Conservation (phyloP, 2,329 filamentous ascomycete species). For the Septoria petroselini region DNA sequence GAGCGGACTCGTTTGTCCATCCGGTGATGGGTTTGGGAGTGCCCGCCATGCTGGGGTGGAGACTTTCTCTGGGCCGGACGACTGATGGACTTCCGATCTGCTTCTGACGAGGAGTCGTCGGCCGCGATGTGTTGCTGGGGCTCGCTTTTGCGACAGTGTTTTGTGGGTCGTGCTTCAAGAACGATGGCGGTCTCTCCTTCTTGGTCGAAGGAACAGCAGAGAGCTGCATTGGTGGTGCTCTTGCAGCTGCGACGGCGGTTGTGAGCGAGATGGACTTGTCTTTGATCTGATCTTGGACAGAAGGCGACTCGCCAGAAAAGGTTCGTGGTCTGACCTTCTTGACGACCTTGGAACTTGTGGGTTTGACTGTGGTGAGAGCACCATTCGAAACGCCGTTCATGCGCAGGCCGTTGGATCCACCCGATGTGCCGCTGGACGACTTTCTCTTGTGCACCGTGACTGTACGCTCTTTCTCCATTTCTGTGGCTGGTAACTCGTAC, state of each 20-base stretch:
- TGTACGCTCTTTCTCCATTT: slow-evolving; percentile 26
- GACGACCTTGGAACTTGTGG: slow-evolving; percentile 5
- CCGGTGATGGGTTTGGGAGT: slow-evolving; percentile 3
- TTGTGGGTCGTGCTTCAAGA: slow-evolving; percentile 21
- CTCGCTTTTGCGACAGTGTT: slow-evolving; percentile 8
- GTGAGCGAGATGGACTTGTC: background rate
- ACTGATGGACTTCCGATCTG: background rate
- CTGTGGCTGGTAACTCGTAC: slow-evolving; percentile 30
- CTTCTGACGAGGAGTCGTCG: slow-evolving; percentile 7
- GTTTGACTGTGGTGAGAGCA: slow-evolving; percentile 3
- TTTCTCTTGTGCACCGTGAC: slow-evolving; percentile 27
- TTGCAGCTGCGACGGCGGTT: slow-evolving; percentile 1
- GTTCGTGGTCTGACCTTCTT: slow-evolving; percentile 31
- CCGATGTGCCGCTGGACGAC: slow-evolving; percentile 16
- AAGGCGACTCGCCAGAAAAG: slow-evolving; percentile 22
- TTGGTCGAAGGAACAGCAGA: slow-evolving; percentile 7
- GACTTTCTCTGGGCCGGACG: background rate
- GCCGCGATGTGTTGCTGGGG: slow-evolving; percentile 1
- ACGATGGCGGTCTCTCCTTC: slow-evolving; percentile 20
- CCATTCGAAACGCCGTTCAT: slow-evolving; percentile 34
- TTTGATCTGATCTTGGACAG: slow-evolving; percentile 16
- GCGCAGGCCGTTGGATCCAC: slow-evolving; percentile 31
- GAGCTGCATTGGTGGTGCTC: background rate
- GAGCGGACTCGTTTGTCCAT: slow-evolving; percentile 5
- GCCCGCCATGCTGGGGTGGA: background rate